These are phyloP conservation scores for Cicer arietinum DNA, from an alignment of 306 rosid genomes.

Conservation along the genomic window DNA sequence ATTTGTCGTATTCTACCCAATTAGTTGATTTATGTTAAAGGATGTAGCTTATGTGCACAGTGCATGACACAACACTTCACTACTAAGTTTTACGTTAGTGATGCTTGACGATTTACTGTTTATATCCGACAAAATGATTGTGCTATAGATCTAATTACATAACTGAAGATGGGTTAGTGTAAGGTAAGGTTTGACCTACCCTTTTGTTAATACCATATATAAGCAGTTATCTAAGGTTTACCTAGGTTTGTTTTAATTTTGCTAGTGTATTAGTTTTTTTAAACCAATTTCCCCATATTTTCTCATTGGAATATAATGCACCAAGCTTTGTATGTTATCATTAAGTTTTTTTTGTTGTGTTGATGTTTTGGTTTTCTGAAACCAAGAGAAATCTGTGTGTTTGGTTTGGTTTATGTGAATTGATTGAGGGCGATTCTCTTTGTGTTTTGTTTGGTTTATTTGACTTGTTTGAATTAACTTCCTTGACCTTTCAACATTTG, in stretches of 20 bases:
- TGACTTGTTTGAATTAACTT: no score
- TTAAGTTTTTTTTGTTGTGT: no score
- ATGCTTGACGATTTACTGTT: conserved; percentile 5
- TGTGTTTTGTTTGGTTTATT: no score
- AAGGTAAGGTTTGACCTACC: neutral
- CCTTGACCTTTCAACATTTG: no score
- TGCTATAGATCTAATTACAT: neutral
- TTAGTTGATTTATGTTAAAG: conserved; percentile 4
- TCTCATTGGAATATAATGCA: no score
- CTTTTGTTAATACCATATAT: conserved; percentile 16
- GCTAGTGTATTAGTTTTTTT: no score
- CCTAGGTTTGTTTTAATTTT: no score
- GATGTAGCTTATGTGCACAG: conserved; percentile 32
- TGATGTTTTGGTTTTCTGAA: no score
- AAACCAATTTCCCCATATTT: neutral
- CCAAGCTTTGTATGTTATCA: no score
- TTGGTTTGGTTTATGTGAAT: no score
- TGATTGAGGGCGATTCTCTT: no score
- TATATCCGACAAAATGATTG: neutral
- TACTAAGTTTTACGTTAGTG: conserved; percentile 7
- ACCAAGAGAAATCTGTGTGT: no score
- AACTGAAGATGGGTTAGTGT: neutral
- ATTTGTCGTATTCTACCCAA: neutral
- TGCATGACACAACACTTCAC: neutral
- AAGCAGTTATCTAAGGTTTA: conserved; percentile 4